Evolutionary conservation across 139 green algal genomes (phyloP).

Genomic region (Picochlorum sp.): DNA sequence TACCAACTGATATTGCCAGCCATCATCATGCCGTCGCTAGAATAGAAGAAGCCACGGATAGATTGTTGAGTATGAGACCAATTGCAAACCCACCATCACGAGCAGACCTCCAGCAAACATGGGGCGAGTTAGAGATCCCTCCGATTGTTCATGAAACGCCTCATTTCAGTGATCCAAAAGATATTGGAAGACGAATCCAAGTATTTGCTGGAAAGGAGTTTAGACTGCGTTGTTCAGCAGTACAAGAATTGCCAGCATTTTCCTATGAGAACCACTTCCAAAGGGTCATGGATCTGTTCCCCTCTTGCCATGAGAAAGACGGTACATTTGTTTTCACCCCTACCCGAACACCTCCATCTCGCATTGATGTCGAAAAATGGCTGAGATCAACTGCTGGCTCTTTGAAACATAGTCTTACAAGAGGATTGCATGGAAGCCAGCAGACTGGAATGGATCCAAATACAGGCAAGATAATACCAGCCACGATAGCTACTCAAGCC

Average conservation of each 20-base stretch:
- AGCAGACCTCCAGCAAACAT: conserved; percentile 19
- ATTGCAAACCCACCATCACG: conserved; percentile 9
- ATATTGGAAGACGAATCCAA: conserved; percentile 29
- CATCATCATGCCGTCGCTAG: no score
- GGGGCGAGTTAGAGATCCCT: conserved; percentile 13
- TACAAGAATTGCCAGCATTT: conserved; percentile 21
- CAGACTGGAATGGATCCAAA: conserved; percentile 66
- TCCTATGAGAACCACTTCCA: not conserved
- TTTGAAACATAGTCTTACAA: not conserved
- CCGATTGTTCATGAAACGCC: conserved; percentile 34
- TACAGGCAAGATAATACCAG: conserved; percentile 46
- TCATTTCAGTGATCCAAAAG: conserved; percentile 40
- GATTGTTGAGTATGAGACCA: no score
- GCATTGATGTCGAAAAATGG: conserved; percentile 28
- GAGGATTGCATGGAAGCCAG: not conserved
- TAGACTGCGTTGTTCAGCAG: conserved; percentile 19
- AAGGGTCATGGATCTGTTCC: not conserved
- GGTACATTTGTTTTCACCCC: not conserved
- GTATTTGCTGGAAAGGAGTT: conserved; percentile 47
- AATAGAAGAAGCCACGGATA: no score
- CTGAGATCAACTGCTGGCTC: conserved; percentile 3
- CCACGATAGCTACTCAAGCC: not conserved
- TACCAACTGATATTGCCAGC: no score
- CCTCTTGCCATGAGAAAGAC: not conserved
- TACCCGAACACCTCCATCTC: conserved; percentile 18